Conservation (phyloP, 1,139 yeast species). For the Debaryomyces sp. region DNA sequence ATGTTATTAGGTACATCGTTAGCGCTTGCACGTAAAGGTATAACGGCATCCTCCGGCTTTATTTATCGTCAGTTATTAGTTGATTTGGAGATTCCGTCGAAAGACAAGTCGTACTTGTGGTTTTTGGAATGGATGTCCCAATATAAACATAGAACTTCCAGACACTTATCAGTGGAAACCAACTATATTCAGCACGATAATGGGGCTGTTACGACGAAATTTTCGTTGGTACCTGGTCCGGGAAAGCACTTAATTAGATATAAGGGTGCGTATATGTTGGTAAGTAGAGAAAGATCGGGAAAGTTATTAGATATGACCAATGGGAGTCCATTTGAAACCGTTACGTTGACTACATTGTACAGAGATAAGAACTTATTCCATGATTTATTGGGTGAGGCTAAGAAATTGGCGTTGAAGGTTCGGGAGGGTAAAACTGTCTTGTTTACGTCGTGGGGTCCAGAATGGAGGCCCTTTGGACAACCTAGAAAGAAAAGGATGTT, state of each 20-base stretch:
- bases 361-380: slow-evolving; percentile 74
- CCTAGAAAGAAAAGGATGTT: slow-evolving; percentile 86
- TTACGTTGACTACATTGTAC: slow-evolving; percentile 85
- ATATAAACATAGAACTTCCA: slow-evolving; percentile 68
- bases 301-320: slow-evolving; percentile 84
- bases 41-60: slow-evolving; percentile 64
- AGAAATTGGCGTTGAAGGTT: slow-evolving; percentile 74
- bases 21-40: slow-evolving; percentile 75
- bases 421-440: slow-evolving; percentile 94
- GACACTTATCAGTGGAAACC: slow-evolving; percentile 92
- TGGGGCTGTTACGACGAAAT: slow-evolving; percentile 86
- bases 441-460: slow-evolving; percentile 96
- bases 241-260: slow-evolving; percentile 89
- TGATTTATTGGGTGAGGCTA: slow-evolving; percentile 83
- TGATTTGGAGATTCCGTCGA: slow-evolving; percentile 90
- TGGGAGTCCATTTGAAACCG: slow-evolving; percentile 96
- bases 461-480: slow-evolving; percentile 98
- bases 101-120: slow-evolving; percentile 94
- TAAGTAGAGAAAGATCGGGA: slow-evolving; percentile 88
- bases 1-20: slow-evolving; percentile 91
- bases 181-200: slow-evolving; percentile 87
- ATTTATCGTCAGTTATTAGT: slow-evolving; percentile 83
- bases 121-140: slow-evolving; percentile 96
- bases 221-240: slow-evolving; percentile 96
- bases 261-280: slow-evolving; percentile 85